These are phyloP conservation scores for Rhizophora mangle DNA, from an alignment of 345 rosid species.

Conservation along the genomic window DNA sequence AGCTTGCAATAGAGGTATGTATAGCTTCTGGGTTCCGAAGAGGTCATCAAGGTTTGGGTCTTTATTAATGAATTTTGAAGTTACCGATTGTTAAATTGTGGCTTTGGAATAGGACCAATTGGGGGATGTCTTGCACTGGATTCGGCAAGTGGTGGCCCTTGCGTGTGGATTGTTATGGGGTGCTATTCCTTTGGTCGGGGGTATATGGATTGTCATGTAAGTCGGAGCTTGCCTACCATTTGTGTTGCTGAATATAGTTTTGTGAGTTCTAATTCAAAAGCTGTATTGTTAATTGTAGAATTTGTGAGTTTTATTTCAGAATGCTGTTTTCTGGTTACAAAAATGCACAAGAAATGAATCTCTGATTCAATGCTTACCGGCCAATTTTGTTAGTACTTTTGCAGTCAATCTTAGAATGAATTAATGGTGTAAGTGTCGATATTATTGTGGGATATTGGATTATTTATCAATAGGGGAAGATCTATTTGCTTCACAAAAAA, in stretches of 20 bases:
- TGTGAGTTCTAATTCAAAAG: neutral
- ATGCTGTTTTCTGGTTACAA: too few relatives aligned
- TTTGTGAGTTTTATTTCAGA: too few relatives aligned
- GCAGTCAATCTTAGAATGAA: too few relatives aligned
- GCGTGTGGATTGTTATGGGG: conserved; percentile 86
- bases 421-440: too few relatives aligned
- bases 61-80: neutral
- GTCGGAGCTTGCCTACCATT: conserved; percentile 19
- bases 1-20: neutral
- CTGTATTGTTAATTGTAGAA: neutral
- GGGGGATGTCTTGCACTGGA: conserved; percentile 98
- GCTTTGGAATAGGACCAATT: conserved; percentile 72
- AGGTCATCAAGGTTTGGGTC: neutral
- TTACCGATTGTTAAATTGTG: neutral
- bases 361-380: too few relatives aligned
- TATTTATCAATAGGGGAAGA: too few relatives aligned
- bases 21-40: neutral
- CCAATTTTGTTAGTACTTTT: too few relatives aligned
- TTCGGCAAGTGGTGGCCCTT: conserved; percentile 76
- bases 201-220: conserved; percentile 82
- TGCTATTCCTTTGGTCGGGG: conserved; percentile 87
- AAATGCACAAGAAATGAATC: too few relatives aligned
- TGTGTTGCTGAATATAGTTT: neutral
- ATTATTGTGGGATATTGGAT: too few relatives aligned
- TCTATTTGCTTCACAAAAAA: too few relatives aligned